These are phyloP conservation scores for Beauveria varroae DNA, from an alignment of 2,329 filamentous ascomycete species.

Conservation along the genomic window DNA sequence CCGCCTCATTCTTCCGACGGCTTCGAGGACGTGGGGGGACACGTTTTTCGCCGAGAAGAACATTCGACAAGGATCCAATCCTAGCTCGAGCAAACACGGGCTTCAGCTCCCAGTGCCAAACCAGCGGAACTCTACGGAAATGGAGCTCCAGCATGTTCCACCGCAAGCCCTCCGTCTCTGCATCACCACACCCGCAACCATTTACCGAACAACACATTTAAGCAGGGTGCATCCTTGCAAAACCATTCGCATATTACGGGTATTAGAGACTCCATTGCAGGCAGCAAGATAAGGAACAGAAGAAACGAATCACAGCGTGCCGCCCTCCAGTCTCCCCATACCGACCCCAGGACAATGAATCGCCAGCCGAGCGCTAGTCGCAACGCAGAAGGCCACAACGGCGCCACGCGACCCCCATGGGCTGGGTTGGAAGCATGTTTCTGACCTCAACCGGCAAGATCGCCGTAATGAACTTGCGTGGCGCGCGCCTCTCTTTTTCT, in stretches of 20 bases:
- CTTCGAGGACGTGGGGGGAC: too few species aligned
- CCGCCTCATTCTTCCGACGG: neutral
- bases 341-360: neutral
- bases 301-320: neutral
- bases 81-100: too few species aligned
- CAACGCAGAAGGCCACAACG: neutral
- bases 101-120: too few species aligned
- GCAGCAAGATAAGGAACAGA: neutral
- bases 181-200: neutral
- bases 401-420: too few species aligned
- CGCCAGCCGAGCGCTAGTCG: neutral
- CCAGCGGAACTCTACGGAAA: neutral
- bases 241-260: neutral
- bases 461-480: neutral
- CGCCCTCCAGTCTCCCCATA: neutral
- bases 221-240: neutral
- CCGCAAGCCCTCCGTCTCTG: neutral
- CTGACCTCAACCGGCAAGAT: neutral
- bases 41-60: too few species aligned
- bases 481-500: neutral
- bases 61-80: too few species aligned
- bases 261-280: neutral
- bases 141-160: neutral
- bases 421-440: too few species aligned
- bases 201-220: neutral